phyloP scores from a whole-genome alignment of 2,329 filamentous ascomycete species.

The Biscogniauxia sp. region DNA sequence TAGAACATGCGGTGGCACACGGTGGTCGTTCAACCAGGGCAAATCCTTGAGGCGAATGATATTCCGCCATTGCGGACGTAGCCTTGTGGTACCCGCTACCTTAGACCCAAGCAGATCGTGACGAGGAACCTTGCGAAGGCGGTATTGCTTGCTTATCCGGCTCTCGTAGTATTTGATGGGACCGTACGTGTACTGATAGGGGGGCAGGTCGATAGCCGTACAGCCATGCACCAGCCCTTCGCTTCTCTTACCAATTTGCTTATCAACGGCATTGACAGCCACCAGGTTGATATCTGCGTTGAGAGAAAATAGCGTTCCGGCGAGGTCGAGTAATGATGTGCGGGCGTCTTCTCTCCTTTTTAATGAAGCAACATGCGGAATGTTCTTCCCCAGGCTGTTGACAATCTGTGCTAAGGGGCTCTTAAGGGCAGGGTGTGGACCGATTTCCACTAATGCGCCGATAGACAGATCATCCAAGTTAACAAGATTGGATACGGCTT shows the following conservation, averaged over 20 bases:
- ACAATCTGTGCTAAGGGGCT: slow-evolving; percentile 8
- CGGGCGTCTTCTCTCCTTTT: background rate
- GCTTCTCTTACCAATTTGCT: background rate
- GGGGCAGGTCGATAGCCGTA: slow-evolving; percentile 4
- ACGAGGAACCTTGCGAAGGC: slow-evolving; percentile 1
- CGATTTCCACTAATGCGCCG: slow-evolving; percentile 11
- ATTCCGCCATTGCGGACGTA: slow-evolving; percentile 12
- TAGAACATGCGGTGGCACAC: slow-evolving; percentile 5
- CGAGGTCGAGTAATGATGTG: slow-evolving; percentile 1
- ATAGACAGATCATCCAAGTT: background rate
- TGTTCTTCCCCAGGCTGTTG: background rate
- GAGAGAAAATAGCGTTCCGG: slow-evolving; percentile 8
- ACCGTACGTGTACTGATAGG: slow-evolving; percentile 15
- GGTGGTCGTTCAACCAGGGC: slow-evolving; percentile 10
- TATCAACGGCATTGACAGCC: slow-evolving; percentile 10
- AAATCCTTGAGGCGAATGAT: slow-evolving; percentile 9
- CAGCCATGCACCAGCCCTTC: slow-evolving; percentile 10
- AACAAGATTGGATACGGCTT: too few relatives aligned
- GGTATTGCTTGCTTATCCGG: slow-evolving; percentile 10
- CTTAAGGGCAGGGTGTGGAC: slow-evolving; percentile 12
- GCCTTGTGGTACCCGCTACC: background rate
- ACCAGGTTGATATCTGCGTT: slow-evolving; percentile 6
- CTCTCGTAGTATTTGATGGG: slow-evolving; percentile 10
- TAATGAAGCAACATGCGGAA: background rate
- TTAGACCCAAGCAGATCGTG: slow-evolving; percentile 14